Evolutionary conservation across 2,329 filamentous ascomycete species (phyloP), one percentile per base, ranked within the genome.

Genomic region (Phialophora verrucosa): DNA sequence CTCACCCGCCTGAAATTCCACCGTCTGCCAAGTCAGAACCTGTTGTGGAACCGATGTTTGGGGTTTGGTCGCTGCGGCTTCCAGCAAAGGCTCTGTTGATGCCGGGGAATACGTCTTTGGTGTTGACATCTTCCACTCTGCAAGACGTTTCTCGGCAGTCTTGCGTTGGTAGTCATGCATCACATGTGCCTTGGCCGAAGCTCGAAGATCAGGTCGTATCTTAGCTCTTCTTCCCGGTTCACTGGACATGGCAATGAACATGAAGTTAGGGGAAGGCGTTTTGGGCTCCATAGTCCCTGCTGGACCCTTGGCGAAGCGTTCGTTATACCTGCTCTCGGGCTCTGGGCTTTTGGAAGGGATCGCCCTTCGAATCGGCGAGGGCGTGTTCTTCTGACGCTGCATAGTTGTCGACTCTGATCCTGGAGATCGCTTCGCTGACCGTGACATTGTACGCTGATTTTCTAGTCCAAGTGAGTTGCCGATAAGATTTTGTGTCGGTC

Each of bases 141-240:
- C 35, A 12, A 29, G 49, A 47, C 60, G 51, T 27, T 62, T 49
- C 11, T 62, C 27, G 60, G 60, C 60, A 11, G 50, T 62, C 53
- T 56, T 62, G 20, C 60, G 60, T 29, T 62, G 50, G 29, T 62
- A 62, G 20, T 62, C 60, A 23, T 62, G 35, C 60, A 62, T 62
- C 50, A 62, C 60, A 56, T 62, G 60, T 44, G 60, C 60, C 47
- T 62, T 62, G 6, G 60, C 60, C 38, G 60, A 56, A 44, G 60
- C 60, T 62, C 60, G 50, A 49, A 55, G 51, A 20, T 56, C 53
- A 23, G 60, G 50, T 42, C 44, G 60, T 23, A 62, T 56, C 25
- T 20, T 56, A 14, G 60, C 60, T 49, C 60, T 55, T 49, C 29
- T 35, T 23, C 60, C 60, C 27, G 60, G 60, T 23, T 56, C 60